These are phyloP conservation scores for Albizia julibrissin DNA, from an alignment of 306 rosid genomes.

Conservation along the genomic window DNA sequence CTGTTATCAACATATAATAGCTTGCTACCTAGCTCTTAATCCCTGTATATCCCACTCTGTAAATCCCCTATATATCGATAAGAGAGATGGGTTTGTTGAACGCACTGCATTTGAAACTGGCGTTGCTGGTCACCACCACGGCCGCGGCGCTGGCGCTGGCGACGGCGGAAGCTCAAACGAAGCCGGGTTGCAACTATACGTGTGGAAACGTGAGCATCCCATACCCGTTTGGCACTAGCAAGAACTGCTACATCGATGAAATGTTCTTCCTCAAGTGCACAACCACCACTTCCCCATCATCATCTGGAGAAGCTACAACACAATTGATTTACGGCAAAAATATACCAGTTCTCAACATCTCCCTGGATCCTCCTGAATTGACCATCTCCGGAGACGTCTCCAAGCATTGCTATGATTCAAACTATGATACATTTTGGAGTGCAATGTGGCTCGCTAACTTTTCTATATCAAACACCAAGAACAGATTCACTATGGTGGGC, in stretches of 20 bases:
- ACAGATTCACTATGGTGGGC: not conserved
- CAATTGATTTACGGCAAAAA: too few species aligned
- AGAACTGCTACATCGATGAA: not conserved
- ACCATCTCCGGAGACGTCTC: too few species aligned
- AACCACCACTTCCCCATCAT: too few species aligned
- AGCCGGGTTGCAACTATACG: not conserved
- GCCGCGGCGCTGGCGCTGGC: not conserved
- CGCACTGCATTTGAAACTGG: not conserved
- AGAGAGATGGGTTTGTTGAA: not conserved
- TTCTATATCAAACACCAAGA: not conserved
- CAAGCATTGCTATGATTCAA: too few species aligned
- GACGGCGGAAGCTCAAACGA: not conserved
- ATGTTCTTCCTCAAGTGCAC: not conserved
- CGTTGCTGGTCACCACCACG: not conserved
- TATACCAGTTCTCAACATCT: too few species aligned
- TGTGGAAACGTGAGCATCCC: slow-evolving; percentile 10
- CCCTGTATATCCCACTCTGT: too few species aligned
- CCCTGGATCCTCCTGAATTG: too few species aligned
- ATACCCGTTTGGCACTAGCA: slow-evolving; percentile 16
- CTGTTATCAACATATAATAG: too few species aligned
- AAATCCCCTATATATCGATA: too few species aligned
- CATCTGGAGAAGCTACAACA: too few species aligned
- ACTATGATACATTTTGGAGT: too few species aligned
- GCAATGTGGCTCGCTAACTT: not conserved
- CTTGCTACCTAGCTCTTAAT: not conserved